Evolutionary conservation across 2,329 filamentous ascomycete genomes (phyloP), one percentile per base, ranked within the genome.

Genomic region (Fusarium avenaceum): DNA sequence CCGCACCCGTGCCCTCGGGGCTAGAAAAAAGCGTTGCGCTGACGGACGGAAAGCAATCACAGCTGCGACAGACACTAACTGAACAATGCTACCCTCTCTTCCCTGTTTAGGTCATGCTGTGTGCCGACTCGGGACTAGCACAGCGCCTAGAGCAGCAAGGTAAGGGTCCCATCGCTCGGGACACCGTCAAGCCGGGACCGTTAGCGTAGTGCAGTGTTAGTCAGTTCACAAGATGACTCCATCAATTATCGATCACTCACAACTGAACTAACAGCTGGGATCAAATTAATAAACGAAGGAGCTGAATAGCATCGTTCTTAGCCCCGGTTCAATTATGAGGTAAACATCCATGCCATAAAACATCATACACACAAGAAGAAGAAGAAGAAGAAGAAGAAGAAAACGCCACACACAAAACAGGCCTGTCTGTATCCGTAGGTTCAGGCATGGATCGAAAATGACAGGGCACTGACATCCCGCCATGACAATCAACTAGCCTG

Each of bases 41-140:
- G 64, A 67, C 57, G 38, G 64, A 67, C 57, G 38, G 64, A 67
- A 63, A 48, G 35, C 48, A 63, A 67, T 58, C 57, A 67, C 49
- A 46, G 39, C 40, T 42, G 52, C 42, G 44, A 59, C 40, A 45
- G 51, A 63, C 15, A 38, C 35, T 38, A 38, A 38, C 35, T 38
- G 15, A 10, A 17, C 63, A 48, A 64, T 67, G 45, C 47, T 47
- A 67, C 63, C 51, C 40, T 66, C 57, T 59, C 46, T 64, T 67
- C 64, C 64, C 54, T 33, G 63, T 67, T 67, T 67, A 42, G 64
- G 64, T 22, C 43, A 63, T 67, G 63, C 59, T 44, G 30, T 54
- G 28, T 64, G 45, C 64, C 64, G 48, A 54, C 63, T 59, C 40
- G 42, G 64, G 64, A 54, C 58, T 67, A 67, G 64, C 33, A 46